Conservation (phyloP, 2,329 filamentous ascomycete genomes). For the Macroventuria anomochaeta region DNA sequence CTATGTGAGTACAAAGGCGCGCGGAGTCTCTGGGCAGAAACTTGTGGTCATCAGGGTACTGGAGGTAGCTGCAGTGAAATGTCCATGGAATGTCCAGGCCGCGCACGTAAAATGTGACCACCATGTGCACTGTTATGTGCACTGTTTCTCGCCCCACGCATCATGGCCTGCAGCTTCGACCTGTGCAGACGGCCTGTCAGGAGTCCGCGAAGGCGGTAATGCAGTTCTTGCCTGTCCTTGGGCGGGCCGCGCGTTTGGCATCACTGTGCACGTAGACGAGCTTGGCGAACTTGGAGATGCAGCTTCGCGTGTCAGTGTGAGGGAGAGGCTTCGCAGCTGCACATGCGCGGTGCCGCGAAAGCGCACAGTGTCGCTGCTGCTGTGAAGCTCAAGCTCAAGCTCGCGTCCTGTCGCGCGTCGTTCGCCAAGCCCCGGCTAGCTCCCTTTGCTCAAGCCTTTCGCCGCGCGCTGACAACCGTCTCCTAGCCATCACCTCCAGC, state of each 20-base stretch:
- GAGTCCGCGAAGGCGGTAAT: background rate
- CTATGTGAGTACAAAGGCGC: background rate
- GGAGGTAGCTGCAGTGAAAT: background rate
- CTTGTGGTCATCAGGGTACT: background rate
- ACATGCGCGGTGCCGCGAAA: too few relatives aligned
- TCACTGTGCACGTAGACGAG: background rate
- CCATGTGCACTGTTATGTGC: background rate
- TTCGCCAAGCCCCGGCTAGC: slow-evolving; percentile 14
- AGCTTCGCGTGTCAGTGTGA: too few relatives aligned
- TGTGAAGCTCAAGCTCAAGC: too few relatives aligned
- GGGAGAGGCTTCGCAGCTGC: too few relatives aligned
- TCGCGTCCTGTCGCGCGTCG: slow-evolving; percentile 4
- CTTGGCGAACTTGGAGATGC: background rate
- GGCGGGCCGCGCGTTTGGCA: background rate
- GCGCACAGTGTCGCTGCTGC: too few relatives aligned
- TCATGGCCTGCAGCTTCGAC: background rate
- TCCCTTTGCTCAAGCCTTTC: slow-evolving; percentile 15
- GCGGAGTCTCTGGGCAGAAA: too few relatives aligned
- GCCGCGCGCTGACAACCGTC: slow-evolving; percentile 19
- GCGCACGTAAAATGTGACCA: too few relatives aligned
- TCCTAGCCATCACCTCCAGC: slow-evolving; percentile 22
- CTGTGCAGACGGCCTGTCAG: background rate
- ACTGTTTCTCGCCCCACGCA: background rate
- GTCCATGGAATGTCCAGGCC: too few relatives aligned
- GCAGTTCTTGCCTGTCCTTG: background rate